Evolutionary conservation across 2,329 filamentous ascomycete species (phyloP).

Genomic region (Neonectria ditissima): DNA sequence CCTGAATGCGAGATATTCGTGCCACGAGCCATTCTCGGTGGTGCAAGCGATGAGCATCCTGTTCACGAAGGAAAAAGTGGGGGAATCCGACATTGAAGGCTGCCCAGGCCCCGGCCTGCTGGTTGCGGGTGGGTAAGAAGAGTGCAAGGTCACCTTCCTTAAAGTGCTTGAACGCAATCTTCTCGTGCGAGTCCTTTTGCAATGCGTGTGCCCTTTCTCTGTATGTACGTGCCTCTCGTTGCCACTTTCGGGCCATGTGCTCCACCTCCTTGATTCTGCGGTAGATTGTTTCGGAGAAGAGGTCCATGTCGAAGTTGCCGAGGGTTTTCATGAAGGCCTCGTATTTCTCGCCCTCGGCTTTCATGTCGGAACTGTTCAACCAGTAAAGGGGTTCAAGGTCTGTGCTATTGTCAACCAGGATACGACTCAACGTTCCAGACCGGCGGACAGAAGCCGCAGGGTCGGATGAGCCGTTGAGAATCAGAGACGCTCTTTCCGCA

Average conservation of each 20-base stretch:
- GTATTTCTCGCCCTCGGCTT: slow-evolving; percentile 79
- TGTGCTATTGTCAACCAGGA: slow-evolving; percentile 65
- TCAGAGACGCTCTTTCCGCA: slow-evolving; percentile 67
- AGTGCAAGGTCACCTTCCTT: slow-evolving; percentile 95
- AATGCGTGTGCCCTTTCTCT: slow-evolving; percentile 85
- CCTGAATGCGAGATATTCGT: slow-evolving; percentile 89
- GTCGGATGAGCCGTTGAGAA: slow-evolving; percentile 69
- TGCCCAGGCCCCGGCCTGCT: slow-evolving; percentile 94
- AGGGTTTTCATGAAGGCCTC: slow-evolving; percentile 78
- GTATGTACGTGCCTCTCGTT: slow-evolving; percentile 87
- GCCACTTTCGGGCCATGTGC: slow-evolving; percentile 91
- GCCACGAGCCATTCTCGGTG: slow-evolving; percentile 96
- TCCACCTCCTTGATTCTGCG: slow-evolving; percentile 95
- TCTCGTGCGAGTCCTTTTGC: slow-evolving; percentile 90
- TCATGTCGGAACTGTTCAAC: slow-evolving; percentile 76
- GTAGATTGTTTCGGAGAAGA: slow-evolving; percentile 85
- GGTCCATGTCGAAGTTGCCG: slow-evolving; percentile 83
- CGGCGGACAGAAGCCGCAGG: slow-evolving; percentile 64
- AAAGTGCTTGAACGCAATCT: slow-evolving; percentile 95
- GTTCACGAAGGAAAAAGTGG: slow-evolving; percentile 95
- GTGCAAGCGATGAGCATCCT: slow-evolving; percentile 86
- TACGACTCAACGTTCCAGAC: slow-evolving; percentile 66
- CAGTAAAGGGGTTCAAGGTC: slow-evolving; percentile 84
- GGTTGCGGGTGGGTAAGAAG: slow-evolving; percentile 94
- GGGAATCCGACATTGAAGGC: slow-evolving; percentile 98